Percentiles rank a stretch among this genome's conserved stretches.
Conservation (phyloP, 257 asterid species). For the Scutellaria barbata region DNA sequence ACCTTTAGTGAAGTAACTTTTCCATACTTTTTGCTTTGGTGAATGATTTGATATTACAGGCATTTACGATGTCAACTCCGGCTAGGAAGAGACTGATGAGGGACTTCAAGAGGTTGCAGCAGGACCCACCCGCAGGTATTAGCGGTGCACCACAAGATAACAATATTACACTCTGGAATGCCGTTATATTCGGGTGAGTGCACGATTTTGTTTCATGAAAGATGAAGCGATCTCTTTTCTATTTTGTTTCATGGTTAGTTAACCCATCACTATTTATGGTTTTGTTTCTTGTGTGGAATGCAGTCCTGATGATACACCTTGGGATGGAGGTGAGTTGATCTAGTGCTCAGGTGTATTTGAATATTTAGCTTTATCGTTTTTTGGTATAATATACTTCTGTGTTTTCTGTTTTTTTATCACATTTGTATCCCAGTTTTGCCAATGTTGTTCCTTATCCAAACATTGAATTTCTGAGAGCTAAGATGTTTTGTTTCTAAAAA, state of each 20-base stretch:
- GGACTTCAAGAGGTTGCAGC: constrained; percentile 82
- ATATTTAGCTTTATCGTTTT: background rate
- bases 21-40: background rate
- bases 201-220: background rate
- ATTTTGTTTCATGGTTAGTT: background rate
- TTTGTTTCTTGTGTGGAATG: constrained; percentile 41
- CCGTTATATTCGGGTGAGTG: constrained; percentile 75
- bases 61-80: constrained; percentile 66
- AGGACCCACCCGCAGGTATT: constrained; percentile 80
- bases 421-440: background rate
- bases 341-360: constrained; percentile 22
- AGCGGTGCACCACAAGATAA: constrained; percentile 85
- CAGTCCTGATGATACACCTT: constrained; percentile 88
- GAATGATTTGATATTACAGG: constrained; percentile 32
- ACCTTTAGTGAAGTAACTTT: background rate
- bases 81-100: constrained; percentile 84
- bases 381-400: background rate
- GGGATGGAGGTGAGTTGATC: constrained; percentile 84
- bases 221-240: background rate
- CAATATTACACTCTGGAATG: constrained; percentile 82
- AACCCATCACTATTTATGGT: constrained; percentile 36
- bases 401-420: background rate
- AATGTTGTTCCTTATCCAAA: background rate
- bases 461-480: background rate
- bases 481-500: background rate